A percentile compares a stretch with the other conserved stretches of the same genome.
These are phyloP conservation scores for Omphalotus olearius DNA, from an alignment of 1,284 basidiomycete genomes.

Conservation along the genomic window DNA sequence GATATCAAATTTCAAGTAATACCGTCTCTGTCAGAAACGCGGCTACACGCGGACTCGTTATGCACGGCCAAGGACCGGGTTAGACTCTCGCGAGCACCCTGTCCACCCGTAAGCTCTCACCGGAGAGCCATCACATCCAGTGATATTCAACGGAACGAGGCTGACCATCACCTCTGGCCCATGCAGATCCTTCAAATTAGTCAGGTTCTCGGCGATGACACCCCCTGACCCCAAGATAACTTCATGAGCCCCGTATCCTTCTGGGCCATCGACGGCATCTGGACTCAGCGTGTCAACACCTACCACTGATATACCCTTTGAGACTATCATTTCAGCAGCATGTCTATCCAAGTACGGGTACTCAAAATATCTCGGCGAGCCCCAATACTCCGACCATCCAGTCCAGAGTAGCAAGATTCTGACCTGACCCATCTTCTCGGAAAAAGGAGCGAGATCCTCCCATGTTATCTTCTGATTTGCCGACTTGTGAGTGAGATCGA, in stretches of 20 bases:
- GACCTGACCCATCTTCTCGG: constrained; percentile 30
- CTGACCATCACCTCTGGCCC: constrained; percentile 40
- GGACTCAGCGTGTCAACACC: constrained; percentile 63
- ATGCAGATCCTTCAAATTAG: constrained; percentile 39
- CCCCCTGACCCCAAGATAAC: constrained; percentile 51
- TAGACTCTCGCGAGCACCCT: background rate
- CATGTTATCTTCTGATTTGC: constrained; percentile 48
- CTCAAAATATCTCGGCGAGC: constrained; percentile 44
- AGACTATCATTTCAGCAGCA: constrained; percentile 45
- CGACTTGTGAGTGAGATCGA: constrained; percentile 40
- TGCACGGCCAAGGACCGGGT: background rate
- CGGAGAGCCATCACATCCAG: constrained; percentile 60
- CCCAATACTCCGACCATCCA: constrained; percentile 58
- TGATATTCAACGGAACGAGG: constrained; percentile 53
- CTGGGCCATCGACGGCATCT: constrained; percentile 48
- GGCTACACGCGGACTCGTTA: background rate
- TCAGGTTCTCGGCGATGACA: constrained; percentile 67
- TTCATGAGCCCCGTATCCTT: constrained; percentile 48
- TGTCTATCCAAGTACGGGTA: constrained; percentile 60
- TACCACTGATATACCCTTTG: constrained; percentile 47
- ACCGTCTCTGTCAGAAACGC: no score
- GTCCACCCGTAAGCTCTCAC: constrained; percentile 49
- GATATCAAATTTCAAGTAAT: no score
- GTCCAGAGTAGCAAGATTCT: constrained; percentile 49
- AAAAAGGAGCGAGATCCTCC: constrained; percentile 35